phyloP scores from a whole-genome alignment of 2,329 filamentous ascomycete species.

The Domatiomyces globalis region DNA sequence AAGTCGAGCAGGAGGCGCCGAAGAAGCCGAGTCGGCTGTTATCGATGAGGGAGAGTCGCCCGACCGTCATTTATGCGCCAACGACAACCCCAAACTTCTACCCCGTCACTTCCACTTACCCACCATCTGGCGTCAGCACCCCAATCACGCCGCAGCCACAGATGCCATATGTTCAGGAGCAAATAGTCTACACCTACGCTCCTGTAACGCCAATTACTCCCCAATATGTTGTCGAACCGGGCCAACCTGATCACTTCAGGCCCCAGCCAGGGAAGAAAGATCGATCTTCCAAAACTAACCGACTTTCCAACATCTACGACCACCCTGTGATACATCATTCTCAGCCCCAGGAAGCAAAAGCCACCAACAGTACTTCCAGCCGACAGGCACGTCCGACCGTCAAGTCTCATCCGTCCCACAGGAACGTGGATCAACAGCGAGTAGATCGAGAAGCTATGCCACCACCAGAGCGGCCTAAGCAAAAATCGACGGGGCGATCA shows the following conservation, averaged over 20 bases:
- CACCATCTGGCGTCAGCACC: slow-evolving; percentile 4
- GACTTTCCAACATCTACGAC: slow-evolving; percentile 6
- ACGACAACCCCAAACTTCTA: background rate
- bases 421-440: slow-evolving; percentile 6
- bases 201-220: slow-evolving; percentile 1
- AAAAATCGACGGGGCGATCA: background rate
- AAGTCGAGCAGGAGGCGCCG: background rate
- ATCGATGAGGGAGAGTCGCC: background rate
- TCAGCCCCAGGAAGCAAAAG: slow-evolving; percentile 1
- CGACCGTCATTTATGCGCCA: background rate
- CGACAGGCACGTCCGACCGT: slow-evolving; percentile 3
- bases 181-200: background rate
- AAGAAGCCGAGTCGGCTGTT: background rate
- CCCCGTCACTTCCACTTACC: background rate
- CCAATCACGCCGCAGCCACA: slow-evolving; percentile 6
- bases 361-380: slow-evolving; percentile 1
- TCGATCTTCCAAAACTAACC: slow-evolving; percentile 8
- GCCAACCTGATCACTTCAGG: slow-evolving; percentile 4
- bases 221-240: slow-evolving; percentile 5
- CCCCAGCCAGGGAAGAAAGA: slow-evolving; percentile 6
- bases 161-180: background rate
- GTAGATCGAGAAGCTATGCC: slow-evolving; percentile 12
- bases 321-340: slow-evolving; percentile 10
- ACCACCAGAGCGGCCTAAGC: slow-evolving; percentile 9
- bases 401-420: slow-evolving; percentile 7